These are phyloP conservation scores for Cyclostephanos tholiformis DNA, from an alignment of 108 stramenopile genomes.

Conservation along the genomic window DNA sequence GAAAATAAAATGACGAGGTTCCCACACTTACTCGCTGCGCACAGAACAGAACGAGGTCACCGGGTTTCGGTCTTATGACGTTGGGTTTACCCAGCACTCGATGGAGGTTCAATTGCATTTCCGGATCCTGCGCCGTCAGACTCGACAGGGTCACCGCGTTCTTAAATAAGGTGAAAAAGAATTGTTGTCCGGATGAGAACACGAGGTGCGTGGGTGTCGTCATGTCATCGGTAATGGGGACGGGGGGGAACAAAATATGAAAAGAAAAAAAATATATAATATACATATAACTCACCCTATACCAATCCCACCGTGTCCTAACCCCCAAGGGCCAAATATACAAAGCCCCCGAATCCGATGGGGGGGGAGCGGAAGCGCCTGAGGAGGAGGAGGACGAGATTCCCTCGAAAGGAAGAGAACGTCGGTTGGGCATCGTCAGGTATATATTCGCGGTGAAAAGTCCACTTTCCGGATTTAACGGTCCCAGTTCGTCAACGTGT, in stretches of 20 bases:
- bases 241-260: no score
- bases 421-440: slow-evolving; percentile 63
- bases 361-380: slow-evolving; percentile 3
- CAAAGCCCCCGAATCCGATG: slow-evolving; percentile 40
- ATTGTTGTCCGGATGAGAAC: background rate
- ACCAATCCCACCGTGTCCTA: slow-evolving; percentile 80
- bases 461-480: slow-evolving; percentile 61
- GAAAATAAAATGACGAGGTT: background rate
- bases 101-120: slow-evolving; percentile 65
- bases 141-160: slow-evolving; percentile 74
- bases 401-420: background rate
- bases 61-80: slow-evolving; percentile 62
- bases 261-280: no score
- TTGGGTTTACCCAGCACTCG: slow-evolving; percentile 60
- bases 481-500: slow-evolving; percentile 92
- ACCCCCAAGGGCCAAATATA: slow-evolving; percentile 83
- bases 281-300: slow-evolving; percentile 56
- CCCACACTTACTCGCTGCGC: slow-evolving; percentile 54
- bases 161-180: slow-evolving; percentile 19
- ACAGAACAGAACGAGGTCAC: slow-evolving; percentile 83
- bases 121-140: slow-evolving; percentile 75
- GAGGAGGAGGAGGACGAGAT: no score
- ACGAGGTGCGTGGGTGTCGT: background rate
- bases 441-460: slow-evolving; percentile 94
- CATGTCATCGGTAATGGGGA: background rate